phyloP scores from a whole-genome alignment of 257 asterid species.

The Primulina tabacum region DNA sequence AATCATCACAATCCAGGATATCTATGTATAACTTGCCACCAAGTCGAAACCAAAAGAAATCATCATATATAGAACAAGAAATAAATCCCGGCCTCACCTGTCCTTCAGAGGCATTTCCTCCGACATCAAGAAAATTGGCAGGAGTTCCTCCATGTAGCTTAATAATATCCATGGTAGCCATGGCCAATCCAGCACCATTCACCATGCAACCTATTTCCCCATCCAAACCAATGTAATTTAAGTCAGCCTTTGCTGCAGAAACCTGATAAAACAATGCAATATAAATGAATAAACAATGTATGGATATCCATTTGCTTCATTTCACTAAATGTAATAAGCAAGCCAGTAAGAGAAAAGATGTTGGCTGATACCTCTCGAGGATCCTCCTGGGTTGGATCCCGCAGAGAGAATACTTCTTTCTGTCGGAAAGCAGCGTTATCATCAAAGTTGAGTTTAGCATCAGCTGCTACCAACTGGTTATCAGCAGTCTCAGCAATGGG shows the following conservation, averaged over 20 bases:
- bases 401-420: constrained; percentile 74
- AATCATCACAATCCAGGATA: constrained; percentile 10
- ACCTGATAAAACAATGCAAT: constrained; percentile 42
- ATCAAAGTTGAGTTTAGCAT: constrained; percentile 95
- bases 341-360: not conserved
- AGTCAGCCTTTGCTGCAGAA: constrained; percentile 93
- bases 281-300: constrained; percentile 7
- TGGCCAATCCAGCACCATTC: constrained; percentile 99
- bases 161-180: constrained; percentile 99
- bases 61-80: not conserved
- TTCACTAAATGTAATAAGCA: not conserved
- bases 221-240: constrained; percentile 95
- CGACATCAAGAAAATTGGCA: constrained; percentile 98
- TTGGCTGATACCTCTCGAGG: constrained; percentile 80
- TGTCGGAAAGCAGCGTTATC: constrained; percentile 97
- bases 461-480: constrained; percentile 89
- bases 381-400: constrained; percentile 96
- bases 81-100: constrained; percentile 52
- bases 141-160: constrained; percentile 99
- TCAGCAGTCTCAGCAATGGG: constrained; percentile 97
- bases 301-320: constrained; percentile 11
- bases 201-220: constrained; percentile 99
- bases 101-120: constrained; percentile 95
- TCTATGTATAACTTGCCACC: not conserved
- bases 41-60: constrained; percentile 12